phyloP scores from a whole-genome alignment of 2,329 filamentous ascomycete species.

The Cylindrodendrum hubeiense region DNA sequence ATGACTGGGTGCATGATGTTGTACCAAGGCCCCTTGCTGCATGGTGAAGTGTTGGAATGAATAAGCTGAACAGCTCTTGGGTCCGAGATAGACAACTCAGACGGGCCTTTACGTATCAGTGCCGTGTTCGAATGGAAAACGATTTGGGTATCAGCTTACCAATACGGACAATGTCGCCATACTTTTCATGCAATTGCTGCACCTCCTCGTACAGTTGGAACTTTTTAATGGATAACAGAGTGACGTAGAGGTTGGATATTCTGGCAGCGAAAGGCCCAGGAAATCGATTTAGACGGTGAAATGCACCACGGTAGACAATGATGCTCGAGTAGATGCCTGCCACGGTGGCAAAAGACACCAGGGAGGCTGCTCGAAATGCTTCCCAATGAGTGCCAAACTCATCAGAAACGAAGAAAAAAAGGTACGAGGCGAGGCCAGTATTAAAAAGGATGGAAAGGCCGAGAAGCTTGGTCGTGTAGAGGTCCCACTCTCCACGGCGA shows the following conservation, averaged over 20 bases:
- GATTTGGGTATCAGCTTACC: constrained; percentile 6
- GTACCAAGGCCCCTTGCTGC: constrained; percentile 29
- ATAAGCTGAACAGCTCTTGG: constrained; percentile 27
- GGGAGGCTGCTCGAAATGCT: background rate
- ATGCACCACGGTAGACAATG: constrained; percentile 21
- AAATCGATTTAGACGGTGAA: constrained; percentile 26
- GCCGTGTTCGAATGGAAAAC: background rate
- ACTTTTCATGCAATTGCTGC: constrained; percentile 20
- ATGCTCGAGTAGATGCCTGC: constrained; percentile 19
- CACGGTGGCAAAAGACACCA: background rate
- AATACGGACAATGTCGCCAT: constrained; percentile 31
- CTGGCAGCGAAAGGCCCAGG: constrained; percentile 22
- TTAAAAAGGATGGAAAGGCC: background rate
- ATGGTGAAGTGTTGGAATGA: constrained; percentile 22
- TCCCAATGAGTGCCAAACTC: background rate
- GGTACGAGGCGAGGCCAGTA: background rate
- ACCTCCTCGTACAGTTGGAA: constrained; percentile 24
- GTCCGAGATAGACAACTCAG: constrained; percentile 25
- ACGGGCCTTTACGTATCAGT: constrained; percentile 11
- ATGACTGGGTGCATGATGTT: constrained; percentile 15
- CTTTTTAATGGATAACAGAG: background rate
- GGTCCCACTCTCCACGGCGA: constrained; percentile 24
- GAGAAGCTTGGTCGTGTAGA: constrained; percentile 22
- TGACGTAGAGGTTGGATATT: constrained; percentile 25
- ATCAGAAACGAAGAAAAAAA: background rate